These are phyloP conservation scores for Aquilaria yunnanensis DNA, from an alignment of 345 rosid species.

Conservation along the genomic window DNA sequence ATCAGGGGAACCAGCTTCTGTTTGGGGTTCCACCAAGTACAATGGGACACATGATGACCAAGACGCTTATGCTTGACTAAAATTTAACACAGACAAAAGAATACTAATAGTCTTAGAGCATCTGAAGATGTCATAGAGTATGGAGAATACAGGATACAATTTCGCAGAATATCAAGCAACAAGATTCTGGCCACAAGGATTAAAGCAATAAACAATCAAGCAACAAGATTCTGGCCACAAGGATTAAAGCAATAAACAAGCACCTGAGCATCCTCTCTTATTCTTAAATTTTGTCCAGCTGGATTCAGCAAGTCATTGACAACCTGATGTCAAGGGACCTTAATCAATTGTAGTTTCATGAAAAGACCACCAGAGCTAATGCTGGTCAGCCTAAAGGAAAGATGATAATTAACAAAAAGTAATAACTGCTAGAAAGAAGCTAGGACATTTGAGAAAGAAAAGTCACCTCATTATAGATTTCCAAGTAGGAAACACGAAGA, in stretches of 20 bases:
- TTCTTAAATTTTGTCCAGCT: conserved; percentile 93
- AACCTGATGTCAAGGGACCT: conserved; percentile 51
- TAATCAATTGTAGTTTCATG: conserved; percentile 13
- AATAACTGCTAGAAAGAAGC: conserved; percentile 1
- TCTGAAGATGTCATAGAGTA: background rate
- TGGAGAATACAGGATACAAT: conserved; percentile 4
- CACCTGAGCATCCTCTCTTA: conserved; percentile 99
- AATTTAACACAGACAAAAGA: too few species aligned
- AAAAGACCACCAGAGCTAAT: conserved; percentile 9
- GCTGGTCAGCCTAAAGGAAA: conserved; percentile 9
- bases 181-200: background rate
- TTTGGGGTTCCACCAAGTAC: too few species aligned
- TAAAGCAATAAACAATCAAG: conserved; percentile 8
- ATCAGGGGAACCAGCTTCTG: too few species aligned
- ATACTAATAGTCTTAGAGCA: too few species aligned
- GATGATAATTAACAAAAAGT: background rate
- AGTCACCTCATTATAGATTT: conserved; percentile 94
- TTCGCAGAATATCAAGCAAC: conserved; percentile 3
- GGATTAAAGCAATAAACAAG: conserved; percentile 4
- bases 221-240: conserved; percentile 5
- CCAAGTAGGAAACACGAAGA: conserved; percentile 95
- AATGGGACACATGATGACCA: too few species aligned
- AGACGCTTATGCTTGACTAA: too few species aligned
- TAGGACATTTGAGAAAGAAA: conserved; percentile 13
- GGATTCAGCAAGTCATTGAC: conserved; percentile 95